Percentiles rank a stretch among this genome's conserved stretches.
Evolutionary conservation across 805 yeast species (phyloP).

Genomic region (Metschnikowia lunata): DNA sequence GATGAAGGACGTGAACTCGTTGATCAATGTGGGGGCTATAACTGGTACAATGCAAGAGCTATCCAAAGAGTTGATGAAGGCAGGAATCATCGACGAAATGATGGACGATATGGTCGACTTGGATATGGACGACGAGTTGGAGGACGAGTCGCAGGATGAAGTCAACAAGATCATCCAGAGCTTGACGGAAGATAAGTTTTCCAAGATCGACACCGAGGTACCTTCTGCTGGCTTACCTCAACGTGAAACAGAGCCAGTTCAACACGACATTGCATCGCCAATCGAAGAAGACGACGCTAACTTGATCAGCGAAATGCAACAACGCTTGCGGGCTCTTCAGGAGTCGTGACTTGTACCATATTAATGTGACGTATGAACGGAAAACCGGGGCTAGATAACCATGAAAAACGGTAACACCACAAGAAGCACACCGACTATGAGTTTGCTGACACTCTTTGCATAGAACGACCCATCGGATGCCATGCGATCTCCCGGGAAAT

Average conservation of each 20-base stretch:
- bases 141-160: slow-evolving; percentile 60
- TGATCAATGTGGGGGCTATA: slow-evolving; percentile 75
- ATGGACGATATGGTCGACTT: slow-evolving; percentile 82
- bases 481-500: slow-evolving; percentile 5
- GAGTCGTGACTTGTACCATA: slow-evolving; percentile 11
- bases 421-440: not conserved
- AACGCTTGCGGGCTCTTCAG: slow-evolving; percentile 80
- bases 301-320: slow-evolving; percentile 81
- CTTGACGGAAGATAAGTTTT: slow-evolving; percentile 38
- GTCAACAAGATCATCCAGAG: slow-evolving; percentile 54
- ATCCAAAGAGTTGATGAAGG: slow-evolving; percentile 79
- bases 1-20: slow-evolving; percentile 82
- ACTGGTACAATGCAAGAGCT: slow-evolving; percentile 80
- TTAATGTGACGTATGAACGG: no score
- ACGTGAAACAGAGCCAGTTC: slow-evolving; percentile 17
- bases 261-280: slow-evolving; percentile 2
- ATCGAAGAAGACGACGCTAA: slow-evolving; percentile 61
- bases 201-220: slow-evolving; percentile 31
- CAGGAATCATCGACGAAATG: slow-evolving; percentile 91
- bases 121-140: slow-evolving; percentile 57
- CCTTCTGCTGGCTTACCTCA: slow-evolving; percentile 26
- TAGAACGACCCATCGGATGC: not conserved
- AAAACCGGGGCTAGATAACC: no score
- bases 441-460: not conserved
- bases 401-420: no score